Base-by-base conservation (phyloP, 345 rosid genomes). In the Pugionium dolabratum region DNA sequence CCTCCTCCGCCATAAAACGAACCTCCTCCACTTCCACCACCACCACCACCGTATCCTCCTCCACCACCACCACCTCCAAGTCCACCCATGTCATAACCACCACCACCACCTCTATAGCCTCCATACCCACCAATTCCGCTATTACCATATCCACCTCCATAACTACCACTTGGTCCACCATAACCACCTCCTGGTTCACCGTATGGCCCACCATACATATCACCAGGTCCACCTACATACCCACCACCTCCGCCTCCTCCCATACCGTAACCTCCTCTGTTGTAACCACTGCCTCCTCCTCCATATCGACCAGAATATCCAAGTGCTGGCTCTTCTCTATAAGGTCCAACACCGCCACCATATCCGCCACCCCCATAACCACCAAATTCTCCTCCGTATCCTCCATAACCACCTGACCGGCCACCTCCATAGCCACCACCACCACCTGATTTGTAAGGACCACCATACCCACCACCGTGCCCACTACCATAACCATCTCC, bases 301-400 rank as follows among this genome's bases (percentile, higher is more conserved):
- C 85, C 95, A 54, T 82, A 87, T 42, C 92, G 95, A 54, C 95
- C 79, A 4, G 97, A 79, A 66, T 92, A 89, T 42, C 86, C 92
- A 35, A 78, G 68, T 7, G 93, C 73, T 6, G 86, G 82, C 2
- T 89, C 96, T 64, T 92, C 98, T 66, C 96, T 81, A 26, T 82
- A 88, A 25, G 91, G 81, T 43, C 90, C 92, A 46, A 81, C 78
- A 11, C 85, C 80, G 7, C 85, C 76, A 9, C 92, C 84, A 1
- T 77, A 77, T 28, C 87, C 95, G 53, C 90, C 87, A 7, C 91
- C 87, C 1, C 90, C 90, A 65, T 86, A 89, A 7, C 82, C 87
- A 7, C 86, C 84, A 68, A 76, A 89, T 45, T 86, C 88, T 61
- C 84, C 86, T 3, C 80, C 95, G 53, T 86, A 88, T 34, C 87